These are phyloP conservation scores for Eucalyptus brandiana DNA, from an alignment of 345 rosid species.

Conservation along the genomic window DNA sequence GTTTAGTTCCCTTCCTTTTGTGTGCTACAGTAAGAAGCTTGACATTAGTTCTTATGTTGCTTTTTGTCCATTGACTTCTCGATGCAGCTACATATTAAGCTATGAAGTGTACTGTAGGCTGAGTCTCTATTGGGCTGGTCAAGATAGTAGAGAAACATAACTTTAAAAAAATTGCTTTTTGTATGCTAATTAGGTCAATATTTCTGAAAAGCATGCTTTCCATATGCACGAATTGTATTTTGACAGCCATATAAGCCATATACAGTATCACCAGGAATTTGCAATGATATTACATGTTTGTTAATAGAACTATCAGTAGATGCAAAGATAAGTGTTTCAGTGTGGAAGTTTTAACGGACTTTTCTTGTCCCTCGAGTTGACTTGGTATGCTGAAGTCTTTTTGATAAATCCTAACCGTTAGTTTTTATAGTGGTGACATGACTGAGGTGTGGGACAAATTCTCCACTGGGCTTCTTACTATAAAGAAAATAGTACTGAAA, in stretches of 20 bases:
- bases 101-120: neutral
- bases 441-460: neutral
- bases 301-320: neutral
- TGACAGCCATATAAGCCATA: neutral
- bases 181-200: neutral
- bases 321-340: neutral
- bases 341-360: neutral
- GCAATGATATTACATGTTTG: neutral
- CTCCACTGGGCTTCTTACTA: neutral
- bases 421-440: neutral
- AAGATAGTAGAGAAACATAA: neutral
- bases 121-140: neutral
- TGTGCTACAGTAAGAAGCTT: constrained; percentile 48
- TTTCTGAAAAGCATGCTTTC: neutral
- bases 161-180: neutral
- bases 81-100: neutral
- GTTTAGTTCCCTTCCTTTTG: constrained; percentile 75
- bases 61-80: neutral
- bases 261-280: neutral
- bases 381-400: neutral
- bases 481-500: neutral
- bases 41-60: neutral
- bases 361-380: neutral
- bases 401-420: neutral
- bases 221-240: neutral